A percentile compares a stretch with the other conserved stretches of the same genome.
Conservation (phyloP, 2,329 filamentous ascomycete genomes). For the Fusarium brevicatenulatum region DNA sequence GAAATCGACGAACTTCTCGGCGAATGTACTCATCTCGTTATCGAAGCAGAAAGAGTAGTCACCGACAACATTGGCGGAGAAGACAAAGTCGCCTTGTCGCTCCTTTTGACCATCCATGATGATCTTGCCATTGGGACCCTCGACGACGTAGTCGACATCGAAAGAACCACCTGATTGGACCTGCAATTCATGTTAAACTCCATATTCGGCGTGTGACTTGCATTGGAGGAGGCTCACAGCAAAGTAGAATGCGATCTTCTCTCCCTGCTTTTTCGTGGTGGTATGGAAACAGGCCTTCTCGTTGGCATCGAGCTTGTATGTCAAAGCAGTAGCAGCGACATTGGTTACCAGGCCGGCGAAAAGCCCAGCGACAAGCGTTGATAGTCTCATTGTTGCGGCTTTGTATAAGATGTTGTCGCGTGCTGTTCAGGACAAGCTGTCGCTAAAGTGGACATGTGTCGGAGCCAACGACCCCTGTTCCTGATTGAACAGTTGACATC, state of each 20-base stretch:
- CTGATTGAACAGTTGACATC: neutral
- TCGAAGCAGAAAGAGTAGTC: conserved; percentile 99
- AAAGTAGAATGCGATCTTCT: conserved; percentile 98
- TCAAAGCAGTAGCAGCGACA: conserved; percentile 88
- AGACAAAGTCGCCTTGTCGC: conserved; percentile 97
- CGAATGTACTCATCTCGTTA: conserved; percentile 97
- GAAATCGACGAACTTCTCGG: conserved; percentile 97
- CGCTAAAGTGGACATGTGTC: conserved; percentile 39
- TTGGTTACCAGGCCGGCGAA: conserved; percentile 76
- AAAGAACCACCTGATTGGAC: conserved; percentile 98
- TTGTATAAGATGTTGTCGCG: conserved; percentile 43
- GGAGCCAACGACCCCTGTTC: neutral
- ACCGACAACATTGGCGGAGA: conserved; percentile 86
- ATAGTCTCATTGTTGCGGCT: conserved; percentile 69
- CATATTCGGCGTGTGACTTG: neutral
- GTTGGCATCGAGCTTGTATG: conserved; percentile 89
- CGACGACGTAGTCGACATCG: conserved; percentile 92
- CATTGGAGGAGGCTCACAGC: conserved; percentile 71
- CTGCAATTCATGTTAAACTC: conserved; percentile 56
- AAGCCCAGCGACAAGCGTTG: conserved; percentile 71
- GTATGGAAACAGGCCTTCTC: conserved; percentile 98
- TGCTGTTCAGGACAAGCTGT: conserved; percentile 47
- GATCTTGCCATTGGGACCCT: conserved; percentile 81
- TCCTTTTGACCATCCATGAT: conserved; percentile 90
- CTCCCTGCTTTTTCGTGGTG: conserved; percentile 77